phyloP scores from a whole-genome alignment of 257 asterid species.

The Thymus quinquecostatus region DNA sequence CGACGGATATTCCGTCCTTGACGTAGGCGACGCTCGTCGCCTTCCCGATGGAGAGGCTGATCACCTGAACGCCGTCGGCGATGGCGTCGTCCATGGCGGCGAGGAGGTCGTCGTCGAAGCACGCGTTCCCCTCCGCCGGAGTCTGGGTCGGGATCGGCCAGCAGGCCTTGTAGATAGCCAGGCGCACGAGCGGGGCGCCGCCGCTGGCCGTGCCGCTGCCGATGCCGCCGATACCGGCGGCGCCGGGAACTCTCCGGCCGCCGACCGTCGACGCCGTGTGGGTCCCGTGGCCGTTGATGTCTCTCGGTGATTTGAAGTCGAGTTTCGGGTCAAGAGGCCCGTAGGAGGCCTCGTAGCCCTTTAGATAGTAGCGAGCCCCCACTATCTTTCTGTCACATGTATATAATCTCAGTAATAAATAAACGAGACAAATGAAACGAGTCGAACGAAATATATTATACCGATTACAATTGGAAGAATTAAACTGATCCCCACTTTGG shows the following conservation, averaged over 20 bases:
- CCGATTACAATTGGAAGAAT: constrained; percentile 49
- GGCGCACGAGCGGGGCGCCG: constrained; percentile 49
- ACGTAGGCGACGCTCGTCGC: constrained; percentile 16
- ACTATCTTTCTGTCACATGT: constrained; percentile 39
- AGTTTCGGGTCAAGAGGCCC: constrained; percentile 36
- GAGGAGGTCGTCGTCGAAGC: constrained; percentile 38
- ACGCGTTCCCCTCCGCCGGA: constrained; percentile 13
- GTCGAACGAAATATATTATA: neutral
- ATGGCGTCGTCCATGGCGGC: constrained; percentile 56
- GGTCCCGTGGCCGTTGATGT: constrained; percentile 50
- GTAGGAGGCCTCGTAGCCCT: constrained; percentile 32
- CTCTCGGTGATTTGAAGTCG: constrained; percentile 47
- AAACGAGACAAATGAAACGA: no score
- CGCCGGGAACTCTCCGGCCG: constrained; percentile 42
- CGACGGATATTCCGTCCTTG: constrained; percentile 33
- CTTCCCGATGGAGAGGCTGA: constrained; percentile 42
- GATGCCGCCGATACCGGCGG: constrained; percentile 44
- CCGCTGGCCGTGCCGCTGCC: constrained; percentile 49
- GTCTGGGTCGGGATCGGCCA: constrained; percentile 36
- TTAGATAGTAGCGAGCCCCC: constrained; percentile 56
- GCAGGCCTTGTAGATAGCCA: constrained; percentile 49
- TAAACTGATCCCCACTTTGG: constrained; percentile 41
- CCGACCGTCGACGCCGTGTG: constrained; percentile 52
- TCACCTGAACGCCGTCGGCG: constrained; percentile 48
- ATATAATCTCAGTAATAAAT: no score